Conservation (phyloP, 1,139 yeast species). For the Taphrina deformans region DNA sequence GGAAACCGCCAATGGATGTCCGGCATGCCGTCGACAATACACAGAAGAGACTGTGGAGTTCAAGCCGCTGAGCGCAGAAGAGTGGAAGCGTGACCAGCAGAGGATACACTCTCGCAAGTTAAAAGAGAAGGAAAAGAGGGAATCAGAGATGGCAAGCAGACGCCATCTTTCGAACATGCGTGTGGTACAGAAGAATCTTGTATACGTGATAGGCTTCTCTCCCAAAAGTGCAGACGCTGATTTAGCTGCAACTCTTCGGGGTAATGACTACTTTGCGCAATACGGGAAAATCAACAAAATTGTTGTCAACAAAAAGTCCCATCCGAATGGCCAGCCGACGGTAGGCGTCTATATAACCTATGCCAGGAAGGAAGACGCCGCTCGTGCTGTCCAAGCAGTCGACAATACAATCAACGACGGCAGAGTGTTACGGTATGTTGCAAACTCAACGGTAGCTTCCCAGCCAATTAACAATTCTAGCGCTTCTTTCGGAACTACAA, state of each 20-base stretch:
- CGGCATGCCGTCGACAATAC: constrained; percentile 93
- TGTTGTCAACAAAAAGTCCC: constrained; percentile 74
- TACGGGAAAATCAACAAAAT: constrained; percentile 94
- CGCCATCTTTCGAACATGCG: constrained; percentile 96
- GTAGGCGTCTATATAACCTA: constrained; percentile 95
- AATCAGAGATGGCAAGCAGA: constrained; percentile 77
- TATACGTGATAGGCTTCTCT: constrained; percentile 91
- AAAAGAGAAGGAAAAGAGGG: constrained; percentile 87
- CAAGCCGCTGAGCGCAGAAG: constrained; percentile 78
- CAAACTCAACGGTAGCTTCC: background rate
- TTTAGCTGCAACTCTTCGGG: constrained; percentile 74
- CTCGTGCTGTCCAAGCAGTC: constrained; percentile 84
- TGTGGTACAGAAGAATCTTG: constrained; percentile 95
- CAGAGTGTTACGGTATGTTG: constrained; percentile 52
- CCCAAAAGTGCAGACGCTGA: constrained; percentile 91
- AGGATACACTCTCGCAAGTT: constrained; percentile 79
- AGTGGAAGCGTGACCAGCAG: constrained; percentile 60
- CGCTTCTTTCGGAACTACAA: constrained; percentile 98
- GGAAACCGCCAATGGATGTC: constrained; percentile 93
- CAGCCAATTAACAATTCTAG: constrained; percentile 42
- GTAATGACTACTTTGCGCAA: constrained; percentile 95
- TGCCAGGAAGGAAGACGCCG: constrained; percentile 90
- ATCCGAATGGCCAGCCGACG: constrained; percentile 61
- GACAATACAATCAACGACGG: constrained; percentile 96
- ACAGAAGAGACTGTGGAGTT: constrained; percentile 93